Evolutionary conservation across 2,329 filamentous ascomycete genomes (phyloP).

Genomic region (Verticillium isaacii): DNA sequence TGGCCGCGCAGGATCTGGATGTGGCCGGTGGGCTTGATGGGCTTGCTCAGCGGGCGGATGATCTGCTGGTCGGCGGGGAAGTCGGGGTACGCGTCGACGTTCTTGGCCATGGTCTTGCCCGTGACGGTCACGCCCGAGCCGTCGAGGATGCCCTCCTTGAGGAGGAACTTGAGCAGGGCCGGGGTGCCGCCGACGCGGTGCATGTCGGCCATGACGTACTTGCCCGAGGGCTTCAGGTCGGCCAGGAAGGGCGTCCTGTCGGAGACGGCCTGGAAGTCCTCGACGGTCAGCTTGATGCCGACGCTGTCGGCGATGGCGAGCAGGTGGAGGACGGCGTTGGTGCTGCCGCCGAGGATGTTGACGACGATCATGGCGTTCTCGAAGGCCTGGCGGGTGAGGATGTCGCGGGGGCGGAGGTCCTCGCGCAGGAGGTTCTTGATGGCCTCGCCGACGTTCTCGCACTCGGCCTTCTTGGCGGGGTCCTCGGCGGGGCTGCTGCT

Average conservation of each 20-base stretch:
- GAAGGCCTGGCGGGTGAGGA: constrained; percentile 75
- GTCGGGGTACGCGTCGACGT: constrained; percentile 69
- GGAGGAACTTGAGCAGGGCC: constrained; percentile 79
- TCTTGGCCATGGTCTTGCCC: constrained; percentile 83
- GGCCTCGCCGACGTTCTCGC: constrained; percentile 64
- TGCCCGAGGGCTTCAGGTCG: constrained; percentile 79
- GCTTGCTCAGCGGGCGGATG: constrained; percentile 74
- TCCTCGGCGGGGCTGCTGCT: constrained; percentile 76
- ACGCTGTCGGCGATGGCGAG: constrained; percentile 81
- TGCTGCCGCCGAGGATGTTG: constrained; percentile 78
- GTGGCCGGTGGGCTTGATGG: constrained; percentile 83
- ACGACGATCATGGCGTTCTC: constrained; percentile 82
- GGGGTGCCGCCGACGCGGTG: constrained; percentile 87
- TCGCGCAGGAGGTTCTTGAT: constrained; percentile 71
- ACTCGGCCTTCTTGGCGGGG: constrained; percentile 67
- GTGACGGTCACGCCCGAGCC: constrained; percentile 80
- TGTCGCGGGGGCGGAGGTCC: constrained; percentile 72
- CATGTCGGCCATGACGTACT: constrained; percentile 79
- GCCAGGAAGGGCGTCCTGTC: constrained; percentile 76
- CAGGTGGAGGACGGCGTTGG: constrained; percentile 79
- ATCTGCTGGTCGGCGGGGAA: constrained; percentile 75
- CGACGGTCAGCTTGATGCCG: constrained; percentile 75
- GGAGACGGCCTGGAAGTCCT: constrained; percentile 80
- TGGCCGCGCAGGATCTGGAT: constrained; percentile 85
- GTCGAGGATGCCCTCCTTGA: constrained; percentile 77